Percentiles rank a stretch among this genome's conserved stretches.
phyloP scores from a whole-genome alignment of 2,329 filamentous ascomycete species.

The Epichloe elymi region DNA sequence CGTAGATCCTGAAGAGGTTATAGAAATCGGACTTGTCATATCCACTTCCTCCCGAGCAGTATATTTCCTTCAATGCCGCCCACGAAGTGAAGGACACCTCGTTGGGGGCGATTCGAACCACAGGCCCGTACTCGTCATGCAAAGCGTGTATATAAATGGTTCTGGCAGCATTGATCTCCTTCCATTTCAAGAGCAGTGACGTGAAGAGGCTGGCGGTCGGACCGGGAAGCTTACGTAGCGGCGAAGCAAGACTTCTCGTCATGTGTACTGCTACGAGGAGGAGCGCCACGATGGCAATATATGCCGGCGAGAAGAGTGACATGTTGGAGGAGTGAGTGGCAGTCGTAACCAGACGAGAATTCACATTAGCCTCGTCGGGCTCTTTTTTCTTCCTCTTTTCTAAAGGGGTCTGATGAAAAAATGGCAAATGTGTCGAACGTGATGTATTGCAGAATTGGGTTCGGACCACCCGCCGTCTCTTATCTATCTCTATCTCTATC shows the following conservation, averaged over 20 bases:
- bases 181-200: conserved; percentile 37
- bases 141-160: conserved; percentile 43
- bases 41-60: conserved; percentile 46
- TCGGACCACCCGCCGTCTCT: too few species aligned
- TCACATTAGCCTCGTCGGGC: background rate
- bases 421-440: too few species aligned
- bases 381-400: too few species aligned
- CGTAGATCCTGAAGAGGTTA: conserved; percentile 44
- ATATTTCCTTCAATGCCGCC: conserved; percentile 31
- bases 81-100: conserved; percentile 30
- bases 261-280: conserved; percentile 15
- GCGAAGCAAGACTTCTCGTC: conserved; percentile 18
- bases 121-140: conserved; percentile 27
- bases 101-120: conserved; percentile 33
- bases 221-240: conserved; percentile 31
- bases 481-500: too few species aligned
- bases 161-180: conserved; percentile 40
- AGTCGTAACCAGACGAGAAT: background rate
- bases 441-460: too few species aligned
- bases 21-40: conserved; percentile 56
- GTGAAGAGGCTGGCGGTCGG: conserved; percentile 35
- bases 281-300: conserved; percentile 12
- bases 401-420: too few species aligned
- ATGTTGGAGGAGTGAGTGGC: background rate
- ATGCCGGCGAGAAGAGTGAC: conserved; percentile 17